Evolutionary conservation across 768 basidiomycete species (phyloP), one percentile per base, ranked within the genome.

Genomic region (Lyophyllum shimeji): DNA sequence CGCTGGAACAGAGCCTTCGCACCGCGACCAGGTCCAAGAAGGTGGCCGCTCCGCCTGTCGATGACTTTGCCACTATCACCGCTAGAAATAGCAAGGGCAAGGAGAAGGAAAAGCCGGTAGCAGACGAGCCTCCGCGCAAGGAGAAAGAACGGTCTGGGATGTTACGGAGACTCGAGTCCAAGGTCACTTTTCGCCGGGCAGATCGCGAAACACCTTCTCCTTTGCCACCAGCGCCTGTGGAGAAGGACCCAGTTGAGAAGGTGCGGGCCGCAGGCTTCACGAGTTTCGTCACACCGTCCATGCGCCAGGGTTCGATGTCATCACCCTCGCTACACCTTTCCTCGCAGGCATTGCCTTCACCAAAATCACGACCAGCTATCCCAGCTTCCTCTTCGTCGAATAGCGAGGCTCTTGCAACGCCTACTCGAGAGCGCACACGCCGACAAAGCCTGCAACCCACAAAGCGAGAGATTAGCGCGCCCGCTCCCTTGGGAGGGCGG

Each of bases 231-330:
- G 64, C 77, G 54, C 70, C 74, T 44, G 59, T 63, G 7, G 52
- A 48, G 40, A 61, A 55, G 24, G 63, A 76, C 53, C 59, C 56
- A 52, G 64, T 63, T 57, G 71, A 74, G 56, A 74, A 74, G 63
- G 70, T 69, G 62, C 78, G 79, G 65, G 71, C 74, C 57, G 79
- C 82, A 46, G 84, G 83, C 47, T 78, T 76, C 65, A 79, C 82
- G 48, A 79, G 76, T 67, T 90, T 82, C 73, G 72, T 79, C 57
- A 78, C 83, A 43, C 88, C 88, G 43, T 88, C 87, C 34, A 70
- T 90, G 57, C 80, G 83, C 53, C 80, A 80, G 58, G 89, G 82
- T 37, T 88, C 90, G 46, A 78, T 87, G 76, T 91, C 89, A 54
- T 89, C 88, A 20, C 89, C 90, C 51, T 79, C 85, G 25, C 69